phyloP scores from a whole-genome alignment of 2,329 filamentous ascomycete species.

The Bimuria novae-zelandiae region DNA sequence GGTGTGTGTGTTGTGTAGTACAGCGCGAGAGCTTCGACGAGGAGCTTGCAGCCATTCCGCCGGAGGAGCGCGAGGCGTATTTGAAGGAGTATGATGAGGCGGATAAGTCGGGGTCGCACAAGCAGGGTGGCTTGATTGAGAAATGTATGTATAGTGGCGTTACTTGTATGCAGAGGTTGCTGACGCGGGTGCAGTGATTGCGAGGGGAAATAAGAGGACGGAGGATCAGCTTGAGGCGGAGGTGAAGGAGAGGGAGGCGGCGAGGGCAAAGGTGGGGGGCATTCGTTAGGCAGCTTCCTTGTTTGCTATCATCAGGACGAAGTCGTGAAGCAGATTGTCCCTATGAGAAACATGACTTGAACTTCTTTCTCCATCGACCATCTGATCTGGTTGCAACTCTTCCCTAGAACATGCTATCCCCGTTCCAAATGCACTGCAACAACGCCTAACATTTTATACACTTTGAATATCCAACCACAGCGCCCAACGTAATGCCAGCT shows the following conservation, averaged over 20 bases:
- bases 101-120: slow-evolving; percentile 35
- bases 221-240: slow-evolving; percentile 40
- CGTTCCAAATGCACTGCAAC: too few species aligned
- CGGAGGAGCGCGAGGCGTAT: slow-evolving; percentile 41
- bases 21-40: slow-evolving; percentile 39
- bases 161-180: not conserved
- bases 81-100: slow-evolving; percentile 43
- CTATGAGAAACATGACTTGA: not conserved
- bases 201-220: slow-evolving; percentile 41
- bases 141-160: not conserved
- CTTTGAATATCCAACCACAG: too few species aligned
- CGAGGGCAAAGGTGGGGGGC: not conserved
- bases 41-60: slow-evolving; percentile 39
- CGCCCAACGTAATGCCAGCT: too few species aligned
- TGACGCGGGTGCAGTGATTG: slow-evolving; percentile 26
- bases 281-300: not conserved
- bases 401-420: too few species aligned
- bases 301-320: too few species aligned
- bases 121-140: slow-evolving; percentile 29
- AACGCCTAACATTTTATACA: too few species aligned
- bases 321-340: too few species aligned
- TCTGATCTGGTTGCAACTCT: too few species aligned
- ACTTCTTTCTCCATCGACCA: too few species aligned
- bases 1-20: slow-evolving; percentile 18
- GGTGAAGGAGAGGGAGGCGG: slow-evolving; percentile 26